Percentiles rank a stretch among this genome's conserved stretches.
Evolutionary conservation across 257 asterid species (phyloP).

Genomic region (Anisodus tanguticus): DNA sequence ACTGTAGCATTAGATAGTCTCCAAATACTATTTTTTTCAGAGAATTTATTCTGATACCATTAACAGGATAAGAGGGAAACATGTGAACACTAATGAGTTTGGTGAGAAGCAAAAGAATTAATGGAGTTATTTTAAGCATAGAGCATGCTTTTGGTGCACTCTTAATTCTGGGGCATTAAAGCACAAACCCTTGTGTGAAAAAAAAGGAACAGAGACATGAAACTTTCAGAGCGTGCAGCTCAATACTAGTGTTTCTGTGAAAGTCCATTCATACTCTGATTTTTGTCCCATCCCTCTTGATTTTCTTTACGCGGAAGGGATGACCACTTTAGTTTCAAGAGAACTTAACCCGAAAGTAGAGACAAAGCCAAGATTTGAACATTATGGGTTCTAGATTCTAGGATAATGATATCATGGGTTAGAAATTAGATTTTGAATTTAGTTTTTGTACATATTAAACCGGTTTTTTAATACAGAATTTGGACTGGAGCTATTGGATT

Average conservation of each 20-base stretch:
- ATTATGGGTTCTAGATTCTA: too few species aligned
- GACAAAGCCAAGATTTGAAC: too few species aligned
- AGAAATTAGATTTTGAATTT: too few species aligned
- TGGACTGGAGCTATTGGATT: too few species aligned
- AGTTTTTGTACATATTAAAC: too few species aligned
- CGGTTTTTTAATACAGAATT: too few species aligned
- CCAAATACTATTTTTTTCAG: background rate
- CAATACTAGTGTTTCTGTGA: background rate
- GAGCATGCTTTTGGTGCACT: background rate
- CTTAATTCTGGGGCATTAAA: background rate
- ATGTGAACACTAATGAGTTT: background rate
- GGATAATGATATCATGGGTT: too few species aligned
- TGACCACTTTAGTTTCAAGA: background rate
- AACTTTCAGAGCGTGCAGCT: constrained; percentile 14
- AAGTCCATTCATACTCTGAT: background rate
- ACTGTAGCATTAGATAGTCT: background rate
- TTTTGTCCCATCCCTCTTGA: background rate
- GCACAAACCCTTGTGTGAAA: background rate
- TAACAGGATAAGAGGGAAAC: too few species aligned
- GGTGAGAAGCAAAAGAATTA: background rate
- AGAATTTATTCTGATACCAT: too few species aligned
- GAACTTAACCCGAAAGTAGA: background rate
- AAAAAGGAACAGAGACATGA: background rate
- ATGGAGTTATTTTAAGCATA: background rate
- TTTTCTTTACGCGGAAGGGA: background rate